Percentiles rank a stretch among this genome's conserved stretches.
Evolutionary conservation across 1,284 basidiomycete genomes (phyloP).

Genomic region (Meripilus lineatus): DNA sequence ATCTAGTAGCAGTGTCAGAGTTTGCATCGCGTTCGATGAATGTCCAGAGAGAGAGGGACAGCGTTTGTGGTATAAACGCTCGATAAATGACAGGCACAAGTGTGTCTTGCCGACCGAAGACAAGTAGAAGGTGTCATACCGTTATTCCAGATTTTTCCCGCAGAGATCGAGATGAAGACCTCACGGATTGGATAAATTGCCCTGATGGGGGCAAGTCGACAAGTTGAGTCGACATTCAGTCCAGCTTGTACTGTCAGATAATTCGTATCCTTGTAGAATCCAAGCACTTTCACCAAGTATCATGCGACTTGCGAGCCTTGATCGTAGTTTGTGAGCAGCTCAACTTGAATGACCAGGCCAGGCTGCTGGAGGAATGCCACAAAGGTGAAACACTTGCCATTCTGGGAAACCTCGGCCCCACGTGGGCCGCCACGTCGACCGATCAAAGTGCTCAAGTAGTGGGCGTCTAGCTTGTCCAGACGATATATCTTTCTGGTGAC

Average conservation of each 20-base stretch:
- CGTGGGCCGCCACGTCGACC: conserved; percentile 5
- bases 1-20: conserved; percentile 39
- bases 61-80: background rate
- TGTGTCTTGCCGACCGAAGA: background rate
- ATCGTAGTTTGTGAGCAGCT: too few relatives aligned
- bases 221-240: too few relatives aligned
- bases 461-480: background rate
- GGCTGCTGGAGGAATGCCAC: too few relatives aligned
- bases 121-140: background rate
- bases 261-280: too few relatives aligned
- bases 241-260: too few relatives aligned
- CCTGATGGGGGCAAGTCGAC: background rate
- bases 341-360: too few relatives aligned
- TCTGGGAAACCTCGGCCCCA: too few relatives aligned
- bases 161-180: background rate
- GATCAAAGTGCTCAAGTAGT: background rate
- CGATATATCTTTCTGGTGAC: background rate
- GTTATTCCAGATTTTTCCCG: background rate
- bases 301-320: too few relatives aligned
- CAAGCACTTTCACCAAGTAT: too few relatives aligned
- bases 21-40: background rate
- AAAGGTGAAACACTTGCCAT: too few relatives aligned
- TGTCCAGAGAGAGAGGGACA: background rate
- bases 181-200: background rate
- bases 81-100: background rate